phyloP scores from a whole-genome alignment of 306 rosid species.

The Abrus pulchellus region DNA sequence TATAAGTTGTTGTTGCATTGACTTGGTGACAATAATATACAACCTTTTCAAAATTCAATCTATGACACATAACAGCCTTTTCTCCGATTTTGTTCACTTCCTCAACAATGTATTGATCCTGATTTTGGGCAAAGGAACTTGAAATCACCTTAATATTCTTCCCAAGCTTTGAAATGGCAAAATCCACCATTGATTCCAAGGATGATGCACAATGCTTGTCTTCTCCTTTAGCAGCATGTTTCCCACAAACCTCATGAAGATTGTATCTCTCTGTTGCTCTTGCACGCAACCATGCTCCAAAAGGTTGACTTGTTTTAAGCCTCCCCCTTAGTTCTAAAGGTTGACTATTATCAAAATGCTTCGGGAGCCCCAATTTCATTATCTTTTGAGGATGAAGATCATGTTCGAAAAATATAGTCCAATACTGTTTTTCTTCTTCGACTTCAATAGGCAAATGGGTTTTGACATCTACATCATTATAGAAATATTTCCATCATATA shows the following conservation, averaged over 20 bases:
- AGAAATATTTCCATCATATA: neutral
- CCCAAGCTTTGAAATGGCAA: conserved; percentile 32
- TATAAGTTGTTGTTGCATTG: conserved; percentile 27
- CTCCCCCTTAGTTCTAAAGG: neutral
- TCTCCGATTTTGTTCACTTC: conserved; percentile 40
- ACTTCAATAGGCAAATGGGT: neutral
- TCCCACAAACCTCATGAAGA: conserved; percentile 21
- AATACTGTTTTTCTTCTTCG: conserved; percentile 21
- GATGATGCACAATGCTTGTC: conserved; percentile 20
- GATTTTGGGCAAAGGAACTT: conserved; percentile 24
- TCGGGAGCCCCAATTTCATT: conserved; percentile 18
- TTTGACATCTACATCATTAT: neutral
- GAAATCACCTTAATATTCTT: conserved; percentile 15
- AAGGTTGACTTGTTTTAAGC: neutral
- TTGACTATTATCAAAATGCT: neutral
- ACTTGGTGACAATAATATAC: conserved; percentile 29
- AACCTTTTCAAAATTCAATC: conserved; percentile 15
- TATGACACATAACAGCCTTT: conserved; percentile 31
- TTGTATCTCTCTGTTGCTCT: neutral
- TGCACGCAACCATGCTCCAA: neutral
- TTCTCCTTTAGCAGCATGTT: conserved; percentile 27
- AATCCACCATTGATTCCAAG: conserved; percentile 33
- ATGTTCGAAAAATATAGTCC: conserved; percentile 39
- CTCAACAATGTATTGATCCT: neutral
- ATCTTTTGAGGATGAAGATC: conserved; percentile 32